Percentiles rank a stretch among this genome's conserved stretches.
These are phyloP conservation scores for Aquanectria penicillioides DNA, from an alignment of 2,329 filamentous ascomycete species.

Conservation along the genomic window DNA sequence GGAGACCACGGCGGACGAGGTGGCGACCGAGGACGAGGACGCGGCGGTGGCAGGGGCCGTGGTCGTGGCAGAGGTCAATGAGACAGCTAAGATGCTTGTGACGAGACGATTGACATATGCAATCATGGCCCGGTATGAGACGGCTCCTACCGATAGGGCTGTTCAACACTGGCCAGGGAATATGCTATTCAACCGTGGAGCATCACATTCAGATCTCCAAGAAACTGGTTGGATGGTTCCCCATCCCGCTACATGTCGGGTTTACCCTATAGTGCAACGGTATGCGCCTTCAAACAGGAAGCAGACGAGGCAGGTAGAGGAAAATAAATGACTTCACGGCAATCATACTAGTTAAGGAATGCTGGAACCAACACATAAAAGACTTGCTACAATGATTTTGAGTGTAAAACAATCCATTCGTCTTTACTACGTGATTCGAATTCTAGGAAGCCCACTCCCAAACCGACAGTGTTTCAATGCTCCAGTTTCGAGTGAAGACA, in stretches of 20 bases:
- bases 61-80: constrained; percentile 49
- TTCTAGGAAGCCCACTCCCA: constrained; percentile 26
- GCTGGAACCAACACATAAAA: background rate
- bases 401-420: constrained; percentile 22
- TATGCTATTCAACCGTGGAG: background rate
- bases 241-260: background rate
- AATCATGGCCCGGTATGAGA: background rate
- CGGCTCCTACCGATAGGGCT: background rate
- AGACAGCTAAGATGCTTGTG: constrained; percentile 18
- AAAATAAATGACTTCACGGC: too few relatives aligned
- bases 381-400: background rate
- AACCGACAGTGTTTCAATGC: constrained; percentile 13
- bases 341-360: background rate
- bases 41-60: constrained; percentile 52
- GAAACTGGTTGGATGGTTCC: background rate
- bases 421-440: constrained; percentile 38
- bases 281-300: background rate
- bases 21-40: constrained; percentile 54
- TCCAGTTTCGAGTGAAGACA: constrained; percentile 27
- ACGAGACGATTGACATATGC: background rate
- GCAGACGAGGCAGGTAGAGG: background rate
- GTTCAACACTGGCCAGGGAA: background rate
- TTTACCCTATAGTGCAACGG: background rate
- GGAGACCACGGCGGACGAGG: constrained; percentile 68
- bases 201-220: background rate